Base-by-base conservation (phyloP, 352 stramenopile species). In the Aphanomyces cochlioides region DNA sequence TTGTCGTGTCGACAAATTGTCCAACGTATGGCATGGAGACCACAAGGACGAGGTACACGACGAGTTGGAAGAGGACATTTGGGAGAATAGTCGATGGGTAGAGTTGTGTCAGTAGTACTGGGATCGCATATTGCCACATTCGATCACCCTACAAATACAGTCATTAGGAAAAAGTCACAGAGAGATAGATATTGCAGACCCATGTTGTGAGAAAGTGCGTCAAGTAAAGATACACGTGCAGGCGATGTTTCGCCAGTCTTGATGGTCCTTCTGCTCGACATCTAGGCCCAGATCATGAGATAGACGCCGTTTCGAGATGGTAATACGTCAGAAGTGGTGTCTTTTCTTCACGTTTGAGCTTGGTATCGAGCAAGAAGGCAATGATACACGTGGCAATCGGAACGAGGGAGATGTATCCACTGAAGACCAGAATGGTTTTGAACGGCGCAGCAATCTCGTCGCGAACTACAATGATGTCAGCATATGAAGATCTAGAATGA, bases 121-220 rank as follows among this genome's bases (percentile, higher is more conserved):
- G 85, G 13, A 91, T 78, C 3, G 84, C 83, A 67, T 90, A 90
- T 38, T 85, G 76, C 85, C 85, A 93, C 76, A 93, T 89, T n/a
- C 79, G 78, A 56, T 92, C 84, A 5, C 81, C 82, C 86, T 88
- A 59, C 10, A 17, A 5, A 34, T 13, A 37, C 10, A 13, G 15
- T 43, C 7, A 17, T n/a, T n/a, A 7, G 3, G 19, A 0, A 36
- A 21, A 7, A 17, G 5, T 7, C n/a, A 12, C 13, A 59, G n/a
- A n/a, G n/a, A n/a, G 47, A 63, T 15, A 28, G 48, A 65, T 48
- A 15, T 28, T 21, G 74, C 75, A 56, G 60, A 91, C 84, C 81
- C 84, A 95, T 15, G 85, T 75, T 1, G 85, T 91, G 19, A 92
- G 60, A 38, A 92, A 79, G 67, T 92, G 85, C 57, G 76, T 79